Percentiles rank a stretch among this genome's conserved stretches.
Conservation (phyloP, 2,329 filamentous ascomycete genomes). For the Colletotrichum camelliae region DNA sequence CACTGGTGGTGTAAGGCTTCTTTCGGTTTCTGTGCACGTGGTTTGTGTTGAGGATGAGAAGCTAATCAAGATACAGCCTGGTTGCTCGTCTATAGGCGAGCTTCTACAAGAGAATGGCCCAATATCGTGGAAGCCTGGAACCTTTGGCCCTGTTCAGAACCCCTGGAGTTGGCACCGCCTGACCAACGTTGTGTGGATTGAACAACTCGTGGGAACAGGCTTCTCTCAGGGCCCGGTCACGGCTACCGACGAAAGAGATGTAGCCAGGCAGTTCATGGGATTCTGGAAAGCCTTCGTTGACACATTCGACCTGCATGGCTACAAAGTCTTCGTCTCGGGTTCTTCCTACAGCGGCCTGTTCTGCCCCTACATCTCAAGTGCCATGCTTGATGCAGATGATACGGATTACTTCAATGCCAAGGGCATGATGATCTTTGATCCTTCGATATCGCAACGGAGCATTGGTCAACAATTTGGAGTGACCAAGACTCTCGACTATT, state of each 20-base stretch:
- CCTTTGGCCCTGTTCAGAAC: conserved; percentile 67
- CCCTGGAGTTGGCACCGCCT: conserved; percentile 77
- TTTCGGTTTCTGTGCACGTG: not conserved
- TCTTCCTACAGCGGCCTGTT: conserved; percentile 74
- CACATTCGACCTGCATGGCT: conserved; percentile 68
- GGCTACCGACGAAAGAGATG: conserved; percentile 70
- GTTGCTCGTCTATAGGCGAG: conserved; percentile 67
- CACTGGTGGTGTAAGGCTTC: conserved; percentile 52
- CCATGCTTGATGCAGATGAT: conserved; percentile 73
- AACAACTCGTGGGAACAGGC: conserved; percentile 72
- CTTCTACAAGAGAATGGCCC: conserved; percentile 80
- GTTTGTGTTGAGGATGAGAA: not conserved
- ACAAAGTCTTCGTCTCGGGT: conserved; percentile 75
- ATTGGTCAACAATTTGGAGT: conserved; percentile 52
- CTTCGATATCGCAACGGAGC: conserved; percentile 60
- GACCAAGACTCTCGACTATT: conserved; percentile 65
- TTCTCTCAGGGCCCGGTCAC: conserved; percentile 70
- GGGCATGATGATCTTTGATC: conserved; percentile 76
- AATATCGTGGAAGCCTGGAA: conserved; percentile 74
- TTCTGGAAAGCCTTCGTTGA: conserved; percentile 82
- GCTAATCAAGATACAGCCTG: conserved; percentile 42
- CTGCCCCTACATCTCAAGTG: conserved; percentile 74
- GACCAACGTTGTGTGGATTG: conserved; percentile 79
- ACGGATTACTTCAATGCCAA: conserved; percentile 70
- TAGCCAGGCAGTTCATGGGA: conserved; percentile 74